Evolutionary conservation across 2,329 filamentous ascomycete species (phyloP), one percentile per base, ranked within the genome.

Genomic region (Tolypocladium amazonense): DNA sequence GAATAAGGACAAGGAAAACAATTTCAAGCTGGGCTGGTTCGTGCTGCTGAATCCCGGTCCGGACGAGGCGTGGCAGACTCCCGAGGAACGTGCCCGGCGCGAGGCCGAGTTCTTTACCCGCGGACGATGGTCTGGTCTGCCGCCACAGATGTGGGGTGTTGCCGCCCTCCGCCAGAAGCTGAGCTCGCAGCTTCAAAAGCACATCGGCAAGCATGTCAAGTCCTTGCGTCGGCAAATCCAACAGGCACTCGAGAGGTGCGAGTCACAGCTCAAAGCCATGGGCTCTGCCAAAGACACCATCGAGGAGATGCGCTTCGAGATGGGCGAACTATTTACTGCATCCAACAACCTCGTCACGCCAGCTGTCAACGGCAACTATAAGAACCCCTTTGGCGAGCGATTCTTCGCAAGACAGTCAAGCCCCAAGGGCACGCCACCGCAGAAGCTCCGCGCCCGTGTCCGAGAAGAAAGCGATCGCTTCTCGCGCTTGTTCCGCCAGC

Each of bases 291-390:
- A 79, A 60, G 79, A 81, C 63, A 81, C 79, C 0, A 73, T 80
- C 1, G 76, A 79, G 62, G 79, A 81, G 71, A 81, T 81, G 79
- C 73, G 78, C 18, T 74, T 80, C 61, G 77, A 81, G 66, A 79
- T 81, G 65, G 78, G 79, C 53, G 79, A 81, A 64, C 72, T 81
- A 7, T 81, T 81, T 61, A 80, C 79, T 0, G 72, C 75, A 0
- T 81, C 77, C 38, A 80, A 80, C 69, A 79, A 81, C 58, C 74
- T 81, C n/a, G 78, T 81, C 43, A 80, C 78, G 1, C 79, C 79
- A 3, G 79, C 79, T 45, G 77, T 81, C 33, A 79, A 81, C 58
- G 79, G 79, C 56, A 80, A 79, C 70, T 81, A 81, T 75, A 81
- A 81, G 72, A 81, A 81, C 61, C 79, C 79, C 0, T 78, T 79